Evolutionary conservation across 352 stramenopile species (phyloP), one percentile per base, ranked within the genome.

Genomic region (Elongisporangium undulatum): DNA sequence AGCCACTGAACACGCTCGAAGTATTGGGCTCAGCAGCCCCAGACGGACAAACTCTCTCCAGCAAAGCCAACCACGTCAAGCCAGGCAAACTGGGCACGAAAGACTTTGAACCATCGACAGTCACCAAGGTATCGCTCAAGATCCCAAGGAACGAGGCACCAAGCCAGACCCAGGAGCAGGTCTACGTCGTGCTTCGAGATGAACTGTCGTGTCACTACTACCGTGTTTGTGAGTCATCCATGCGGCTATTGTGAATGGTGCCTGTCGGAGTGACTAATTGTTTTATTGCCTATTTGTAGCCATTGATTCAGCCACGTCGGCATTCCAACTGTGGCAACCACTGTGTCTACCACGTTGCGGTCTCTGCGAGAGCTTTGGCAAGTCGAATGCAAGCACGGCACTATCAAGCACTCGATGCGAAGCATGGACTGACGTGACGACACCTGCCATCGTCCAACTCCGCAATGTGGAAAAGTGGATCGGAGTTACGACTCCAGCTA

Each of bases 161-260:
- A 21, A 54, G 0, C 22, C 50, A 52, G 34, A 24, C 59, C 16
- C 63, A 76, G 49, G 21, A 62, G 24, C 62, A 62, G 13, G 52
- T 83, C 22, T 87, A 81, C 51, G 51, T 87, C 3, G 55, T 87
- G 26, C 53, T 90, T 20, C 68, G 76, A 6, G 79, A 90, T 56
- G 15, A 50, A 0, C 62, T 73, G n/a, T 75, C 74, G 15, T 90
- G 79, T n/a, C 67, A 80, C n/a, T 56, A 87, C 29, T 78, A 79
- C 54, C 79, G 79, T 56, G 63, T 86, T 41, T 78, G 77, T 87
- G 74, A 54, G 79, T 77, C 22, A 16, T 76, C 41, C 23, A 64
- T 19, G 60, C 41, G 3, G 4, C 20, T 5, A 39, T 17, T 19
- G 64, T 62, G 12, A 63, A 67, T 52, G 23, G 23, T 26, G 52